Evolutionary conservation across 2,329 filamentous ascomycete species (phyloP).

Genomic region (Juglanconis oblonga): DNA sequence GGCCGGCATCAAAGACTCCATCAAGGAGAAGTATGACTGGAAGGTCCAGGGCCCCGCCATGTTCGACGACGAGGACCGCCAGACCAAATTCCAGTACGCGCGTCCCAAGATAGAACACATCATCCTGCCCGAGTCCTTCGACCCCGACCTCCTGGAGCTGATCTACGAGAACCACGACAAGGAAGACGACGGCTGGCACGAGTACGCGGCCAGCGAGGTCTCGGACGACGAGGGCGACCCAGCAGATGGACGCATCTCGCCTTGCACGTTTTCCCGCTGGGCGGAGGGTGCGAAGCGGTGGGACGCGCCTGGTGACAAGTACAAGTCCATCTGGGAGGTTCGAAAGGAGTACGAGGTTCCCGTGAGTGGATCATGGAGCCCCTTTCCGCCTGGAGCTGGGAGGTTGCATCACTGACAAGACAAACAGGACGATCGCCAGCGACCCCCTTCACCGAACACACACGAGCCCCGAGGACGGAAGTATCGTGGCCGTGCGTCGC

Average conservation of each 20-base stretch:
- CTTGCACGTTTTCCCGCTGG: constrained; percentile 39
- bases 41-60: constrained; percentile 9
- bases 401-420: background rate
- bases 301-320: constrained; percentile 20
- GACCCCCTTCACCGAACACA: constrained; percentile 14
- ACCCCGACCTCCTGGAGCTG: constrained; percentile 5
- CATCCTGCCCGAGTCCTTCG: constrained; percentile 2
- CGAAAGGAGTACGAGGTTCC: constrained; percentile 1
- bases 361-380: background rate
- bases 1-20: constrained; percentile 1
- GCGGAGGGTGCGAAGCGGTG: constrained; percentile 33
- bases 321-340: constrained; percentile 2
- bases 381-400: background rate
- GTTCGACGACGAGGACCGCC: constrained; percentile 10
- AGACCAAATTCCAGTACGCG: constrained; percentile 4
- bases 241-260: constrained; percentile 34
- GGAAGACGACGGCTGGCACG: constrained; percentile 1
- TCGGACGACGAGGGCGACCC: constrained; percentile 40
- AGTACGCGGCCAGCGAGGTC: constrained; percentile 26
- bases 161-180: background rate
- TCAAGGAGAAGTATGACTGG: constrained; percentile 7
- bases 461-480: constrained; percentile 5
- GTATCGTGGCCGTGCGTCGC: constrained; percentile 13
- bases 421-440: constrained; percentile 9
- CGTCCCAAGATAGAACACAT: constrained; percentile 20